Evolutionary conservation across 2,329 filamentous ascomycete genomes (phyloP).

Genomic region (Neopestalotiopsis sp.): DNA sequence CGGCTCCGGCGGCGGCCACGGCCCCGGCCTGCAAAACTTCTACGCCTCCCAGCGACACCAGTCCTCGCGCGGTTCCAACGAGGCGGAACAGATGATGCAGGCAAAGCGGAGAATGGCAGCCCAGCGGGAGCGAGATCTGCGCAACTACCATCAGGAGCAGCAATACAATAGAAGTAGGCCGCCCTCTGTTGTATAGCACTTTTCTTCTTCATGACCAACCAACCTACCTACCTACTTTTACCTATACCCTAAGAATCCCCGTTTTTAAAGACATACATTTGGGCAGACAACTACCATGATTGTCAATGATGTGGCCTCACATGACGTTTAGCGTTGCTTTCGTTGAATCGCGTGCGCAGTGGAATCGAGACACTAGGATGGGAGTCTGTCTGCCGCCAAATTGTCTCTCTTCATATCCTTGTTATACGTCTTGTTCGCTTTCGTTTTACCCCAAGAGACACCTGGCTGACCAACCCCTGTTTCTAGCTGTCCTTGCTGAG

Average conservation of each 20-base stretch:
- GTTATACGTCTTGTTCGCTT: background rate
- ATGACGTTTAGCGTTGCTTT: conserved; percentile 13
- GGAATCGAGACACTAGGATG: background rate
- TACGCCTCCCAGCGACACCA: conserved; percentile 94
- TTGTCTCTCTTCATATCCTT: background rate
- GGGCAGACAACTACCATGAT: conserved; percentile 2
- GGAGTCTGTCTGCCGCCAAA: background rate
- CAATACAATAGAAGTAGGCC: conserved; percentile 99
- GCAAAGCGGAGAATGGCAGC: conserved; percentile 99
- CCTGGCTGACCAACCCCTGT: conserved; percentile 28
- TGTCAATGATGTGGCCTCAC: background rate
- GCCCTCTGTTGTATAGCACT: conserved; percentile 74
- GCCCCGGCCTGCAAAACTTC: conserved; percentile 85
- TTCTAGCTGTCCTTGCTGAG: conserved; percentile 57
- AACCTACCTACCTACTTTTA: conserved; percentile 20
- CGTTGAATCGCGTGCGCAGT: conserved; percentile 13
- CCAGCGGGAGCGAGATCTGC: conserved; percentile 97
- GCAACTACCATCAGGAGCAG: conserved; percentile 99
- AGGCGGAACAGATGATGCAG: conserved; percentile 98
- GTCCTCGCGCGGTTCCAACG: conserved; percentile 79
- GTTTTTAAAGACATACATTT: background rate
- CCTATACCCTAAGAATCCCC: conserved; percentile 10
- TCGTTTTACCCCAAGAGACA: conserved; percentile 30
- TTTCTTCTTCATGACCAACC: conserved; percentile 7
- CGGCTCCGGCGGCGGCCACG: conserved; percentile 55